A percentile compares a stretch with the other conserved stretches of the same genome.
These are phyloP conservation scores for Lyophyllum atratum DNA, from an alignment of 768 basidiomycete genomes.

Conservation along the genomic window DNA sequence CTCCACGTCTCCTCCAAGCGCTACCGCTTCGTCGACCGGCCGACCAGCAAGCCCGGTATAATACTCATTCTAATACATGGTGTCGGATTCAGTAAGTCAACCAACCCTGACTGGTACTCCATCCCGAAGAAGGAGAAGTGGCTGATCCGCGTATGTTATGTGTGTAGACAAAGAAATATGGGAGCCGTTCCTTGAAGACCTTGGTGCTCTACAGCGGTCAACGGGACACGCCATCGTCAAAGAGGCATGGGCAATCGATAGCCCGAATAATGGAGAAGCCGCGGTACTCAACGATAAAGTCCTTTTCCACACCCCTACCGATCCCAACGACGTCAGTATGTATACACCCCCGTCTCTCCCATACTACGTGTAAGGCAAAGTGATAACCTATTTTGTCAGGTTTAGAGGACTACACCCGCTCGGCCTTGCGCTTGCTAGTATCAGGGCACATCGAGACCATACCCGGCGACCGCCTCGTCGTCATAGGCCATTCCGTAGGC, in stretches of 20 bases:
- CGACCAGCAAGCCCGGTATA: neutral
- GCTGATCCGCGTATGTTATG: too few relatives aligned
- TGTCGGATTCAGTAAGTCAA: neutral
- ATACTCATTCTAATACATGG: conserved; percentile 3
- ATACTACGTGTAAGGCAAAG: neutral
- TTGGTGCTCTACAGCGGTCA: neutral
- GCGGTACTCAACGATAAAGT: conserved; percentile 27
- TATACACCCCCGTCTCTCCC: neutral
- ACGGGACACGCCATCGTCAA: conserved; percentile 11
- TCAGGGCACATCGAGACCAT: neutral
- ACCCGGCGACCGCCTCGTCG: neutral
- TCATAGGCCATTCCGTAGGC: neutral
- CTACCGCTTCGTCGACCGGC: neutral
- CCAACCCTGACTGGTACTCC: too few relatives aligned
- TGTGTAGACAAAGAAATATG: conserved; percentile 6
- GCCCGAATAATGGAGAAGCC: conserved; percentile 31
- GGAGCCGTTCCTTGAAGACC: conserved; percentile 6
- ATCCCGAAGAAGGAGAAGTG: too few relatives aligned
- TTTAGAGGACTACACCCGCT: neutral
- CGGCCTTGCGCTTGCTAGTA: neutral
- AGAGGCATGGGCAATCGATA: conserved; percentile 33
- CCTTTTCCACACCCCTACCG: conserved; percentile 10
- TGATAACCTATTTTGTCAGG: conserved; percentile 17
- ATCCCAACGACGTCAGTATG: conserved; percentile 20
- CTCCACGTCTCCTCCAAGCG: neutral